phyloP scores from a whole-genome alignment of 495 filamentous ascomycete genomes.

The Penicillium tannophilum region DNA sequence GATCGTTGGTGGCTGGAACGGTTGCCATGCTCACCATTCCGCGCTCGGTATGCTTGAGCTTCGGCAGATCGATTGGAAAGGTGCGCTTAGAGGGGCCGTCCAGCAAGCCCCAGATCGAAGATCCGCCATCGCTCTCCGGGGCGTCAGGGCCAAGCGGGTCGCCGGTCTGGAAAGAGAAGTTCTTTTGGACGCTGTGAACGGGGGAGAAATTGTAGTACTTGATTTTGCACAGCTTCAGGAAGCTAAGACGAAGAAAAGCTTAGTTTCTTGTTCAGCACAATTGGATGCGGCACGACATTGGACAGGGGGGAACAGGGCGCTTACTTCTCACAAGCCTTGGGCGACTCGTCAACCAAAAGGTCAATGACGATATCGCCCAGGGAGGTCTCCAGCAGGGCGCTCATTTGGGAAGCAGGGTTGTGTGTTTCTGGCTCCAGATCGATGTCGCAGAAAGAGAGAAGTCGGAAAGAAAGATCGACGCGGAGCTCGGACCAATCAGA shows the following conservation, averaged over 20 bases:
- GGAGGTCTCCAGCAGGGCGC: slow-evolving; percentile 87
- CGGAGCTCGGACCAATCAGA: slow-evolving; percentile 29
- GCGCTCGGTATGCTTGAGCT: slow-evolving; percentile 79
- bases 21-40: slow-evolving; percentile 97
- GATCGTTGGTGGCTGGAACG: slow-evolving; percentile 70
- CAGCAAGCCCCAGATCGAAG: slow-evolving; percentile 85
- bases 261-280: slow-evolving; percentile 53
- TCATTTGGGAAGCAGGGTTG: slow-evolving; percentile 46
- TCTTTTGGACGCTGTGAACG: slow-evolving; percentile 81
- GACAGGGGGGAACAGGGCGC: slow-evolving; percentile 29
- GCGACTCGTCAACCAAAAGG: slow-evolving; percentile 81
- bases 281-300: slow-evolving; percentile 20
- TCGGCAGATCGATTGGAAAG: slow-evolving; percentile 82
- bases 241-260: slow-evolving; percentile 61
- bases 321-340: slow-evolving; percentile 90
- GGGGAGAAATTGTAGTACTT: slow-evolving; percentile 99
- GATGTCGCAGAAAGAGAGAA: not conserved
- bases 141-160: slow-evolving; percentile 87
- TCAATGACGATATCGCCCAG: slow-evolving; percentile 93
- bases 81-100: slow-evolving; percentile 71
- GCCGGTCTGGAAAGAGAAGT: slow-evolving; percentile 93
- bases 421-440: not conserved
- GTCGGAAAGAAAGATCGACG: slow-evolving; percentile 20
- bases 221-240: slow-evolving; percentile 94
- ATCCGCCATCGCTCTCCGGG: slow-evolving; percentile 82